Evolutionary conservation across 2,329 filamentous ascomycete genomes (phyloP).

Genomic region (Fusarium tanahbumbuense): DNA sequence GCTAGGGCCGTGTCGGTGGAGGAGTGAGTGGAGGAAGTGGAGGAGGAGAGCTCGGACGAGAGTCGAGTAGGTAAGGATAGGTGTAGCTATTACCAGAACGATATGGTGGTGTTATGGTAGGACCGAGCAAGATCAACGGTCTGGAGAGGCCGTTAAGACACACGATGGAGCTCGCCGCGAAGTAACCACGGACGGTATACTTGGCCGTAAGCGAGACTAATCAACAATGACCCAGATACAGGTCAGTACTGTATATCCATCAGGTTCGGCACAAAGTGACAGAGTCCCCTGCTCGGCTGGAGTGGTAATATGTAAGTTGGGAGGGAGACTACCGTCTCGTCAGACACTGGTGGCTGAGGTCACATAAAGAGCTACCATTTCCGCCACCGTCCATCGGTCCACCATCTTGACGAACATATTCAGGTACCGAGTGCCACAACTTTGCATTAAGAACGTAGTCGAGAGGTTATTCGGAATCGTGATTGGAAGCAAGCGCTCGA

Average conservation of each 20-base stretch:
- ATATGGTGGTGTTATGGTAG: slow-evolving; percentile 3
- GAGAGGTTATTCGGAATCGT: slow-evolving; percentile 18
- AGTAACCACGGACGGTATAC: background rate
- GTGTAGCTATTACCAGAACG: background rate
- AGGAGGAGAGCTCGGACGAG: slow-evolving; percentile 36
- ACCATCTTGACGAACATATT: slow-evolving; percentile 31
- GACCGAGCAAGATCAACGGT: slow-evolving; percentile 2
- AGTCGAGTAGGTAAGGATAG: background rate
- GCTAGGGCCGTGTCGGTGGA: slow-evolving; percentile 35
- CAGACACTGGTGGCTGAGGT: slow-evolving; percentile 34
- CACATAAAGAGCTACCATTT: slow-evolving; percentile 16
- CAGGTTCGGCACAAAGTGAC: slow-evolving; percentile 8
- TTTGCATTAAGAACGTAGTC: slow-evolving; percentile 18
- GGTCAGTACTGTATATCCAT: slow-evolving; percentile 12
- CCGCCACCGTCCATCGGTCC: slow-evolving; percentile 33
- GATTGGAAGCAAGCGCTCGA: slow-evolving; percentile 23
- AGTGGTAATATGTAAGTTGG: slow-evolving; percentile 13
- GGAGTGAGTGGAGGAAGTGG: slow-evolving; percentile 39
- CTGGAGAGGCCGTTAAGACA: slow-evolving; percentile 23
- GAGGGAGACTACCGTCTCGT: slow-evolving; percentile 17
- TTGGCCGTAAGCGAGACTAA: background rate
- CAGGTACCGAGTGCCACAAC: slow-evolving; percentile 41
- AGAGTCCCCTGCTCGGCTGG: slow-evolving; percentile 22
- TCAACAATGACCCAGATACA: slow-evolving; percentile 6
- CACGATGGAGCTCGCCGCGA: slow-evolving; percentile 10